Percentiles rank a stretch among this genome's conserved stretches.
These are phyloP conservation scores for Alloascoidea hylecoeti DNA, from an alignment of 805 yeast species.

Conservation along the genomic window DNA sequence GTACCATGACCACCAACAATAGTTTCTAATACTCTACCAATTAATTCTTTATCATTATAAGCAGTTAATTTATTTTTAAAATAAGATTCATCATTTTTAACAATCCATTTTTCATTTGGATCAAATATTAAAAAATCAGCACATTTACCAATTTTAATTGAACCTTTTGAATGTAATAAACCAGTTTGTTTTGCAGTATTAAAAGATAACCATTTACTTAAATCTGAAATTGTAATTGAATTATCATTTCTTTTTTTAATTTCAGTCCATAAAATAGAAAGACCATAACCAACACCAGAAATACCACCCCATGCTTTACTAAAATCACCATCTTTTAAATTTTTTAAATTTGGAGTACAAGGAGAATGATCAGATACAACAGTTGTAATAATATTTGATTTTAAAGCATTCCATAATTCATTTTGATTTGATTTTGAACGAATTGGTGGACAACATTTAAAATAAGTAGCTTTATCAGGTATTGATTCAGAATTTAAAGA, in stretches of 20 bases:
- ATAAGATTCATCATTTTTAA: too few relatives aligned
- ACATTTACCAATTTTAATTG: conserved; percentile 58
- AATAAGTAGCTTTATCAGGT: conserved; percentile 65
- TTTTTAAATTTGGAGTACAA: conserved; percentile 84
- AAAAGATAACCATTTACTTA: conserved; percentile 65
- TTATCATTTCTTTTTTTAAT: conserved; percentile 26
- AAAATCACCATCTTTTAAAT: conserved; percentile 72
- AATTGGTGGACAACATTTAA: conserved; percentile 93
- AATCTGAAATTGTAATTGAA: conserved; percentile 37
- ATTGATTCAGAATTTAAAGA: conserved; percentile 67
- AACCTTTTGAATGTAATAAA: conserved; percentile 56
- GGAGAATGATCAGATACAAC: conserved; percentile 96
- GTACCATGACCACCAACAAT: conserved; percentile 63
- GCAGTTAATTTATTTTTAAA: conserved; percentile 88
- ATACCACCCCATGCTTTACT: conserved; percentile 96
- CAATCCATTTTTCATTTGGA: conserved; percentile 34
- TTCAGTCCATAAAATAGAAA: conserved; percentile 70
- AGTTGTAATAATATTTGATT: conserved; percentile 52
- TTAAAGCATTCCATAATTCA: conserved; percentile 66
- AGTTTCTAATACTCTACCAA: conserved; percentile 71
- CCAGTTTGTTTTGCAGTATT: conserved; percentile 86
- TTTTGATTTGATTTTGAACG: conserved; percentile 59
- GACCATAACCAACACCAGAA: conserved; percentile 82
- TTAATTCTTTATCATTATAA: conserved; percentile 54
- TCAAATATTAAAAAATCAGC: conserved; percentile 85